Percentiles rank a stretch among this genome's conserved stretches.
These are phyloP conservation scores for Fusarium brevicatenulatum DNA, from an alignment of 2,329 filamentous ascomycete genomes.

Conservation along the genomic window DNA sequence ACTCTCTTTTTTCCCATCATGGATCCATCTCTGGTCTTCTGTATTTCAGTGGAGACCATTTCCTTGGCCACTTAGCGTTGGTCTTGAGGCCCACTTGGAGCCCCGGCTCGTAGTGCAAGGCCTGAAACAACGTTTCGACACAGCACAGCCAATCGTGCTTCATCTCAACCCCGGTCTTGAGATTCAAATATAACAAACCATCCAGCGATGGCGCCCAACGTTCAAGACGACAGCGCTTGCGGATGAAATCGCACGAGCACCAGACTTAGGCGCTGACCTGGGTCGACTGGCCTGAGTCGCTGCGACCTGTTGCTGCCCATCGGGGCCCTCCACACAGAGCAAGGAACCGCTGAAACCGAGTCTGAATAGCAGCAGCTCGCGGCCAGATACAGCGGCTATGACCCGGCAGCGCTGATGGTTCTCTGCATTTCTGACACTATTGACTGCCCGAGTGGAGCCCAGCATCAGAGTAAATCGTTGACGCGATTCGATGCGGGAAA, in stretches of 20 bases:
- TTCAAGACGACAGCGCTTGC: slow-evolving; percentile 24
- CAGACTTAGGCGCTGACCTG: slow-evolving; percentile 36
- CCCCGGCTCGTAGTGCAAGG: slow-evolving; percentile 6
- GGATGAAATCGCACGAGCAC: slow-evolving; percentile 32
- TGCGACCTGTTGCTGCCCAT: slow-evolving; percentile 33
- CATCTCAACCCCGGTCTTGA: slow-evolving; percentile 39
- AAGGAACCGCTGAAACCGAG: slow-evolving; percentile 30
- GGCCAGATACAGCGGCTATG: slow-evolving; percentile 42
- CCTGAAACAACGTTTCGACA: slow-evolving; percentile 43
- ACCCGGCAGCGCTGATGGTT: slow-evolving; percentile 36
- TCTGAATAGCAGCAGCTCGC: slow-evolving; percentile 22
- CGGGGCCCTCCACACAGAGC: slow-evolving; percentile 9
- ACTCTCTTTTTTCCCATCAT: background rate
- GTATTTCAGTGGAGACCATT: background rate
- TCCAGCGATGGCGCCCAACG: slow-evolving; percentile 30
- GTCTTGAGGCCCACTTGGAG: background rate
- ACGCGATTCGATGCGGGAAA: slow-evolving; percentile 25
- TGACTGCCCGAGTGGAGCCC: slow-evolving; percentile 25
- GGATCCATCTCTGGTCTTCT: background rate
- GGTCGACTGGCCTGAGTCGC: slow-evolving; percentile 31
- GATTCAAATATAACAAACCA: slow-evolving; percentile 20
- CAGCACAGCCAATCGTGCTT: slow-evolving; percentile 38
- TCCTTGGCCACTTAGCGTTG: slow-evolving; percentile 11
- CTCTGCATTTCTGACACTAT: slow-evolving; percentile 7
- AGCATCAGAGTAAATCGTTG: slow-evolving; percentile 6